A percentile compares a stretch with the other conserved stretches of the same genome.
These are phyloP conservation scores for Erodium moschatum DNA, from an alignment of 441 rosid species.

Conservation along the genomic window DNA sequence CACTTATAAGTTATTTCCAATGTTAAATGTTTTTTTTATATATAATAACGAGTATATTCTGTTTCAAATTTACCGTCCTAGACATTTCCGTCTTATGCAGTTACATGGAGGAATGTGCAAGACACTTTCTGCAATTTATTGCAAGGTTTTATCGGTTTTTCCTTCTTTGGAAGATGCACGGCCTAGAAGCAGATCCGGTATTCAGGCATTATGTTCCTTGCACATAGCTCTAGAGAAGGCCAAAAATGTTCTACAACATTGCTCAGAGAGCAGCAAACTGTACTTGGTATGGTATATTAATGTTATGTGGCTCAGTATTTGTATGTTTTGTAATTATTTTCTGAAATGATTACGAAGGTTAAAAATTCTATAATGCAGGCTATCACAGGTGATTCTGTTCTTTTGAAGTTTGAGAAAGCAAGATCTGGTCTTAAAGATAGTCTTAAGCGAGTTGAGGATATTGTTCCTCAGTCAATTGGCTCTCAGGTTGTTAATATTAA, in stretches of 20 bases:
- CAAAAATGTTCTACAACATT: constrained; percentile 80
- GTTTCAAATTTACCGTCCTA: not conserved
- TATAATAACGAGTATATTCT: not conserved
- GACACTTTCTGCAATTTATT: constrained; percentile 56
- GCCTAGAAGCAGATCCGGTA: constrained; percentile 94
- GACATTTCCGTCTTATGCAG: constrained; percentile 30
- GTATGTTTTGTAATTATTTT: constrained; percentile 10
- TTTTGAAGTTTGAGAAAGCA: constrained; percentile 76
- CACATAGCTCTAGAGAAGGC: constrained; percentile 93
- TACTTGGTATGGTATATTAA: constrained; percentile 51
- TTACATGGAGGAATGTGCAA: constrained; percentile 93
- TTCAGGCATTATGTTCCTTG: constrained; percentile 85
- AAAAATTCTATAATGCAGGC: constrained; percentile 47
- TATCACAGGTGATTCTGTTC: constrained; percentile 87
- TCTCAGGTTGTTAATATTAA: constrained; percentile 45
- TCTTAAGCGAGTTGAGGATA: constrained; percentile 87
- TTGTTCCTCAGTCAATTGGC: constrained; percentile 83
- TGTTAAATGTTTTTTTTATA: too few relatives aligned
- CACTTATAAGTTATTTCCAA: too few relatives aligned
- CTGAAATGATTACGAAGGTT: constrained; percentile 4
- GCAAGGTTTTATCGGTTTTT: constrained; percentile 65
- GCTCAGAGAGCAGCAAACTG: constrained; percentile 87
- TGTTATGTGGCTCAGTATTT: not conserved
- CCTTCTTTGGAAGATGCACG: constrained; percentile 91
- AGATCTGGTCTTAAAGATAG: constrained; percentile 63